Percentiles rank a stretch among this genome's conserved stretches.
These are phyloP conservation scores for Pleomassaria siparia DNA, from an alignment of 2,329 filamentous ascomycete species.

Conservation along the genomic window DNA sequence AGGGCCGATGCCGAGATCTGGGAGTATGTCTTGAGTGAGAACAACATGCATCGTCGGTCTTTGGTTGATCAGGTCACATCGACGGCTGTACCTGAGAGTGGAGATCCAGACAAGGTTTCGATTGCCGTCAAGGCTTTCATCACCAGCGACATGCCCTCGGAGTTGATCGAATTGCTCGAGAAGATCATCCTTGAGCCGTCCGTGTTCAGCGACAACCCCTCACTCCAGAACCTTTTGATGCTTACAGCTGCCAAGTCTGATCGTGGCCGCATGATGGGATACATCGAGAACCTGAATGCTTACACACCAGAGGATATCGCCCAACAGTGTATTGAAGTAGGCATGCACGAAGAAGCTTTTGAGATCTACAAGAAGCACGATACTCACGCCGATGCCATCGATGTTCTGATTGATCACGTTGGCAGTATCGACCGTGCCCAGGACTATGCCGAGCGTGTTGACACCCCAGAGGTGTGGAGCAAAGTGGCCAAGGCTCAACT, in stretches of 20 bases:
- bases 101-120: constrained; percentile 90
- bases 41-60: constrained; percentile 92
- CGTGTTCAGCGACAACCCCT: constrained; percentile 95
- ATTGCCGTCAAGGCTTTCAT: constrained; percentile 93
- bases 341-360: constrained; percentile 94
- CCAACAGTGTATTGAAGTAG: constrained; percentile 88
- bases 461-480: constrained; percentile 95
- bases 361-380: constrained; percentile 98
- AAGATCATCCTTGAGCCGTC: constrained; percentile 99
- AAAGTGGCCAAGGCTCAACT: constrained; percentile 97
- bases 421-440: constrained; percentile 98
- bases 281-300: constrained; percentile 86
- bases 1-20: constrained; percentile 88
- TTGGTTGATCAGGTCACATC: constrained; percentile 95
- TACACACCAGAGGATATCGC: constrained; percentile 95
- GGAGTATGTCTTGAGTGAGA: constrained; percentile 90
- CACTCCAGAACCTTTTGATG: constrained; percentile 92
- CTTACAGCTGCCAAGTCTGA: constrained; percentile 97
- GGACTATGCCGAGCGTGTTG: constrained; percentile 91
- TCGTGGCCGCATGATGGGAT: constrained; percentile 91
- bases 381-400: constrained; percentile 82
- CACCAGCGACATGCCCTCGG: constrained; percentile 82
- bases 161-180: constrained; percentile 95
- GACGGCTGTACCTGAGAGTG: constrained; percentile 91
- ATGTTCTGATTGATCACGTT: constrained; percentile 92